Conservation (phyloP, 2,329 filamentous ascomycete genomes). For the Pyrenophora teres region DNA sequence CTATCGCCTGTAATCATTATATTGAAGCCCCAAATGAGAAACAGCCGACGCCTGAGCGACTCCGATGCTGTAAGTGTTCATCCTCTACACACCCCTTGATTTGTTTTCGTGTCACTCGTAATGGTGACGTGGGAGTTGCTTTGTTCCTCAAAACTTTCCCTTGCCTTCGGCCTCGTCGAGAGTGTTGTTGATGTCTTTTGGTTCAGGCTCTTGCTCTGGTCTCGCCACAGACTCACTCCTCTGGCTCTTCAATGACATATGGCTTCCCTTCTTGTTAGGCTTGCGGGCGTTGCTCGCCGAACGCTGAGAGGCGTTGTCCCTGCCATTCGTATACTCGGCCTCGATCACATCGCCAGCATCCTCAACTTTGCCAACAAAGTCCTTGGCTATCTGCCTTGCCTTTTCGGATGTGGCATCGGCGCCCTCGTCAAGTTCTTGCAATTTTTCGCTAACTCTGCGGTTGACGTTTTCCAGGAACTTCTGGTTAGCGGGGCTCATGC, state of each 20-base stretch:
- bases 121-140: too few species aligned
- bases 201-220: constrained; percentile 29
- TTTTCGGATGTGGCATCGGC: constrained; percentile 27
- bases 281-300: not conserved
- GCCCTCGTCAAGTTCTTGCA: constrained; percentile 36
- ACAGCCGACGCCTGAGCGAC: too few species aligned
- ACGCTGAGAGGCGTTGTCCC: constrained; percentile 6
- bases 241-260: constrained; percentile 11
- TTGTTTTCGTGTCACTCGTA: too few species aligned
- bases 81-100: too few species aligned
- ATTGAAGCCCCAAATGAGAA: too few species aligned
- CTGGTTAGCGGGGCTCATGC: constrained; percentile 40
- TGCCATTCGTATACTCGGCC: constrained; percentile 18
- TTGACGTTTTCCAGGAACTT: constrained; percentile 39
- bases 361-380: constrained; percentile 26
- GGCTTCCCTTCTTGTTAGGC: constrained; percentile 19
- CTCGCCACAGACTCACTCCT: constrained; percentile 20
- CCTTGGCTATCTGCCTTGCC: constrained; percentile 33
- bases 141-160: too few species aligned
- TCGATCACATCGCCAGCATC: constrained; percentile 21
- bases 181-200: constrained; percentile 33
- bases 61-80: too few species aligned
- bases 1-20: not conserved
- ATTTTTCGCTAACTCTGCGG: constrained; percentile 31
- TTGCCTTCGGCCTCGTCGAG: constrained; percentile 24